Conservation (phyloP, 192 early-diverging fungal species). For the Powellomyces hirtus region DNA sequence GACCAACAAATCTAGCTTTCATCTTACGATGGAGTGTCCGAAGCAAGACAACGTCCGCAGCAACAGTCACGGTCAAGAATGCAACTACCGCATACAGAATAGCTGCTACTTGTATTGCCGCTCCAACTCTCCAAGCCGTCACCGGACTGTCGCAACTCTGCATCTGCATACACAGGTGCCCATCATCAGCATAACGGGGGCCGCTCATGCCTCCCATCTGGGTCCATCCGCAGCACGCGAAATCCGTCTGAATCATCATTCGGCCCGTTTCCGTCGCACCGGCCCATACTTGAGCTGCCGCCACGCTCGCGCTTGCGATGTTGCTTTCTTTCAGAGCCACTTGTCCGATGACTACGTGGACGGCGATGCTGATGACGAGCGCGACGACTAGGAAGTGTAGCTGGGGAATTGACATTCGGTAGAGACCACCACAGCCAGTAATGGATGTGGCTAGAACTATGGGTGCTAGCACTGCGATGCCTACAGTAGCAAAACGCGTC, state of each 20-base stretch:
- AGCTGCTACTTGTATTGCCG: too few species aligned
- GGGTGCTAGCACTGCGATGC: constrained; percentile 6
- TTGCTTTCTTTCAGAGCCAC: not conserved
- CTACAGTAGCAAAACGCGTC: too few species aligned
- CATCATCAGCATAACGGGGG: not conserved
- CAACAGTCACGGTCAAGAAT: too few species aligned
- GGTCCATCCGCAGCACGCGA: constrained; percentile 2
- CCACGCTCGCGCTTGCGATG: not conserved
- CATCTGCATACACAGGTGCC: not conserved
- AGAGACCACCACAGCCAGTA: constrained; percentile 3
- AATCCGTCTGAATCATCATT: not conserved
- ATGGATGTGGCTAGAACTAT: not conserved
- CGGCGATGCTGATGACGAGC: not conserved
- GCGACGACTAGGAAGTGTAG: constrained; percentile 6
- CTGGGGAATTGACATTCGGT: not conserved
- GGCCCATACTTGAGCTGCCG: not conserved
- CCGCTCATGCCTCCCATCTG: not conserved
- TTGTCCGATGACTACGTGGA: not conserved
- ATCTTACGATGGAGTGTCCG: too few species aligned
- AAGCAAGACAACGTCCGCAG: too few species aligned
- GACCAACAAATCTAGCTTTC: too few species aligned
- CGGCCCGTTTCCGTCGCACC: too few species aligned
- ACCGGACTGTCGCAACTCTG: not conserved
- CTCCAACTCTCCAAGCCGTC: not conserved
- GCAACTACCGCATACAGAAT: too few species aligned